Percentiles rank a stretch among this genome's conserved stretches.
Conservation (phyloP, 495 filamentous ascomycete genomes). For the Hypomontagnella submonticulosa region DNA sequence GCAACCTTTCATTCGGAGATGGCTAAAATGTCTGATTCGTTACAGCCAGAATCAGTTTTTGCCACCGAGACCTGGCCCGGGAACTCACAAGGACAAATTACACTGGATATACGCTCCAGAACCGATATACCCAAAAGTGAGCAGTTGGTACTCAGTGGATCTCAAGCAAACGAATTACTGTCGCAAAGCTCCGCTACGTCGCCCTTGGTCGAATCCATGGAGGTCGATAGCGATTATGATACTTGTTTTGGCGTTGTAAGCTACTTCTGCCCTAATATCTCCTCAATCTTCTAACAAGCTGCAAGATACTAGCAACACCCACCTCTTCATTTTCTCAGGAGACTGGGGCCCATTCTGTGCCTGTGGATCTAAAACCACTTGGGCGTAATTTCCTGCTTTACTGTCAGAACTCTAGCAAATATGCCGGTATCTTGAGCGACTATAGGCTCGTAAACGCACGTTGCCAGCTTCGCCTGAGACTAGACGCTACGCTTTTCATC, state of each 20-base stretch:
- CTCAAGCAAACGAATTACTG: too few relatives aligned
- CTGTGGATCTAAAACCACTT: not conserved
- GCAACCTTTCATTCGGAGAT: not conserved
- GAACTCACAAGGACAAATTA: not conserved
- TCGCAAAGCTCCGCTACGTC: not conserved
- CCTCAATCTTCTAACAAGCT: not conserved
- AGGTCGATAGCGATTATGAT: not conserved
- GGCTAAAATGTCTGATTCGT: not conserved
- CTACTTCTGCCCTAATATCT: not conserved
- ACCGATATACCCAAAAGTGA: not conserved
- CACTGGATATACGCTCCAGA: not conserved
- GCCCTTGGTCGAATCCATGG: not conserved
- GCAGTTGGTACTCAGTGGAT: too few relatives aligned
- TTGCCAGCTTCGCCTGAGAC: not conserved
- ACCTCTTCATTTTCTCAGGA: not conserved
- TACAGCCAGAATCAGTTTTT: not conserved
- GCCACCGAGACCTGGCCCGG: not conserved
- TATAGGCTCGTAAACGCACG: not conserved
- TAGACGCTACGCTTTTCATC: slow-evolving; percentile 1
- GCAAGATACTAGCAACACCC: slow-evolving; percentile 1
- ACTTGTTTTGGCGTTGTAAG: slow-evolving; percentile 2
- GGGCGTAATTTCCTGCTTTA: not conserved
- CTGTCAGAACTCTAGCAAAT: not conserved
- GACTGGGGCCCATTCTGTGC: not conserved
- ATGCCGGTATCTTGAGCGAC: not conserved